Percentiles rank a stretch among this genome's conserved stretches.
Conservation (phyloP, 1,139 yeast genomes). For the Suhomyces terraborum region DNA sequence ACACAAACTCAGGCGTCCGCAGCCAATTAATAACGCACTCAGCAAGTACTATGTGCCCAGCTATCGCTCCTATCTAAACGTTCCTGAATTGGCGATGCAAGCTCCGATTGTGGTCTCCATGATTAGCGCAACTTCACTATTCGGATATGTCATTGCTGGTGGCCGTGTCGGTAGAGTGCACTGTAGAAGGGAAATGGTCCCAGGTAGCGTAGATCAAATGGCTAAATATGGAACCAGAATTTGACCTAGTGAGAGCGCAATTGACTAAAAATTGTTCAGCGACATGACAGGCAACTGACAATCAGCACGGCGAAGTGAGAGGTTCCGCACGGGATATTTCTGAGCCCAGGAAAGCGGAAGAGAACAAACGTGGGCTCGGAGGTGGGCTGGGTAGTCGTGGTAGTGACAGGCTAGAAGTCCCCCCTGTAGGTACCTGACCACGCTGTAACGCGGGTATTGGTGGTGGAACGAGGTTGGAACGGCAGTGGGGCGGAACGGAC, state of each 20-base stretch:
- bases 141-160: no score
- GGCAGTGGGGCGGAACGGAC: neutral
- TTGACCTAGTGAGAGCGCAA: neutral
- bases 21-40: no score
- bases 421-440: slow-evolving; percentile 2
- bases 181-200: no score
- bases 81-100: slow-evolving; percentile 3
- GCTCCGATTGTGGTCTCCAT: slow-evolving; percentile 2
- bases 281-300: no score
- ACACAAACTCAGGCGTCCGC: no score
- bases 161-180: no score
- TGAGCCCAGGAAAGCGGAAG: slow-evolving; percentile 5
- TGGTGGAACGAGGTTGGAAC: slow-evolving; percentile 2
- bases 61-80: slow-evolving; percentile 2
- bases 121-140: neutral
- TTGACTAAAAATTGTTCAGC: no score
- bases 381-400: neutral
- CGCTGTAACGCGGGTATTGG: slow-evolving; percentile 2
- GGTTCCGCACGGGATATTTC: no score
- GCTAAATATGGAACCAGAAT: no score
- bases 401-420: neutral
- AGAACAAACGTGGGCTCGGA: neutral
- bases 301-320: no score
- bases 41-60: neutral
- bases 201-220: no score